Base-by-base conservation (phyloP, 768 basidiomycete genomes). In the Gautieria morchelliformis region DNA sequence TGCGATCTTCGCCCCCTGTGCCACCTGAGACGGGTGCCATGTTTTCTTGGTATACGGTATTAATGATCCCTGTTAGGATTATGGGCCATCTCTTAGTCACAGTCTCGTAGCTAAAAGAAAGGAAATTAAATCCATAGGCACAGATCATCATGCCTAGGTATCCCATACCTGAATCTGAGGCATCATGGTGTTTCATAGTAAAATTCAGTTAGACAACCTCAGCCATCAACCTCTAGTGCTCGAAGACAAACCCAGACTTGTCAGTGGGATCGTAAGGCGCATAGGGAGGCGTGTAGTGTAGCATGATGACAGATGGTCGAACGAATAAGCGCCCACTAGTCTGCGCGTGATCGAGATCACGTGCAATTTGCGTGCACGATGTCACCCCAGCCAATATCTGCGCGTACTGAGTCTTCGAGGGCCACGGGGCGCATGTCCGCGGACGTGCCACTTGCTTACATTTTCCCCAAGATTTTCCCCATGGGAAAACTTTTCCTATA, bases 261-360 rank as follows among this genome's bases (percentile, higher is more conserved):
- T 90, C 89, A 1, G 75, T 79, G 8, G 88, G 88, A 69, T 90
- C 87, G 63, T 85, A 88, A 0, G 89, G 84, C 2, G 80, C 77
- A 64, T 78, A 81, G 4, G 85, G 79, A 30, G 85, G 67, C 40
- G 73, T 66, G 65, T 81, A 83, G 5, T 27, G 17, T 30, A 24
- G 17, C 56, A 58, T 58, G 35, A 37, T 9, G 35, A 9, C 35
- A 37, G 14, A 27, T 27, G 27, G 27, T 27, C 27, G 27, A 27
- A 27, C 27, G n/a, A n/a, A n/a, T n/a, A n/a, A n/a, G n/a, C n/a
- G n/a, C n/a, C n/a, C n/a, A n/a, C n/a, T n/a, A n/a, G n/a, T n/a
- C n/a, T n/a, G n/a, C n/a, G n/a, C n/a, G n/a, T n/a, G n/a, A n/a
- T n/a, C n/a, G n/a, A n/a, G n/a, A n/a, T n/a, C n/a, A n/a, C n/a